Percentiles rank a stretch among this genome's conserved stretches.
phyloP scores from a whole-genome alignment of 768 basidiomycete species.

The Boletus eberwhitei region DNA sequence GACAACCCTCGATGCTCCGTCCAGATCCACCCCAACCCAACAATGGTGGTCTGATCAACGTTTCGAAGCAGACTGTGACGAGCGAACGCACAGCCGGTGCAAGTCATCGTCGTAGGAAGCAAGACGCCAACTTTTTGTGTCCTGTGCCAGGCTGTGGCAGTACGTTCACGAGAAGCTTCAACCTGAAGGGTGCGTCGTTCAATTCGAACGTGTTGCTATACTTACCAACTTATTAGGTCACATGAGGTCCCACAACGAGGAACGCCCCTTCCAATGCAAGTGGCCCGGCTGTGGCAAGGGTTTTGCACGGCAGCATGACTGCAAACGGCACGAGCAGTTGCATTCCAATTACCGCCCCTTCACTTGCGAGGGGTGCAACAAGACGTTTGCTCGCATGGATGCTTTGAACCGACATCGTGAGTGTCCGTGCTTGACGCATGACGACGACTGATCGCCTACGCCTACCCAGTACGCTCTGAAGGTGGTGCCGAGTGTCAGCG shows the following conservation, averaged over 20 bases:
- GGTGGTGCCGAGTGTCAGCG: constrained; percentile 74
- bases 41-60: constrained; percentile 1
- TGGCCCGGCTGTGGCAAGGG: constrained; percentile 95
- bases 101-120: constrained; percentile 79
- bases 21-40: constrained; percentile 13
- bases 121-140: constrained; percentile 83
- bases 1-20: constrained; percentile 23
- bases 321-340: constrained; percentile 92
- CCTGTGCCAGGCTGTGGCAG: constrained; percentile 81
- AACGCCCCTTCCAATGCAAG: constrained; percentile 91
- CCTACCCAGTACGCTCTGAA: constrained; percentile 64
- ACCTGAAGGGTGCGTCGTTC: constrained; percentile 68
- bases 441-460: neutral
- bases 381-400: constrained; percentile 94
- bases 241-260: constrained; percentile 90
- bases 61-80: constrained; percentile 82
- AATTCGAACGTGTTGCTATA: constrained; percentile 1
- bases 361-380: constrained; percentile 87
- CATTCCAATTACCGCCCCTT: constrained; percentile 93
- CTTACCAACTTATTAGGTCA: constrained; percentile 55
- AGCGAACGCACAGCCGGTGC: constrained; percentile 88
- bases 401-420: constrained; percentile 89
- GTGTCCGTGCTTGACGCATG: constrained; percentile 31
- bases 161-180: constrained; percentile 91
- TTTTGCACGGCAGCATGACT: constrained; percentile 93